phyloP scores from a whole-genome alignment of 2,329 filamentous ascomycete genomes.

The Cladosporium sp. region DNA sequence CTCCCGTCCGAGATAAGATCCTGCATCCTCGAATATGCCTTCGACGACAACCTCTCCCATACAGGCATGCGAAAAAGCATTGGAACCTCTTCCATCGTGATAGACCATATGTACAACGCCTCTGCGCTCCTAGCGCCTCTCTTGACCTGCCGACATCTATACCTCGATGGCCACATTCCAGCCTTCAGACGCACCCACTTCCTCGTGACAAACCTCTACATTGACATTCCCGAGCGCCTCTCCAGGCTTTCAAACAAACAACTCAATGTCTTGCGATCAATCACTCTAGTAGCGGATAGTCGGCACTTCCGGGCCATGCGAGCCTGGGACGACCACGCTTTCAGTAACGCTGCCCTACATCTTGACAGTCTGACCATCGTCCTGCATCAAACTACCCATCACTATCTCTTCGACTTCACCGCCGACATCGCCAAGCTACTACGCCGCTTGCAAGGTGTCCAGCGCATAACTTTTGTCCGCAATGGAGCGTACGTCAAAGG shows the following conservation, averaged over 20 bases:
- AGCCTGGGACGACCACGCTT: conserved; percentile 39
- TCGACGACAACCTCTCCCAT: conserved; percentile 24
- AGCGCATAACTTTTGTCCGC: conserved; percentile 39
- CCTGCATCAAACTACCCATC: conserved; percentile 36
- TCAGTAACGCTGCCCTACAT: conserved; percentile 34
- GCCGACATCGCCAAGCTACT: conserved; percentile 38
- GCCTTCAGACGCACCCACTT: conserved; percentile 43
- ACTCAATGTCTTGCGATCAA: conserved; percentile 36
- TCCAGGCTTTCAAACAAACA: conserved; percentile 32
- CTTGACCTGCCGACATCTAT: conserved; percentile 43
- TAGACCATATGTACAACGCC: conserved; percentile 36
- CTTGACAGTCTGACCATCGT: conserved; percentile 41
- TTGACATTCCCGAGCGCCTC: conserved; percentile 34
- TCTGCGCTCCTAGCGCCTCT: conserved; percentile 37
- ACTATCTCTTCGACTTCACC: conserved; percentile 41
- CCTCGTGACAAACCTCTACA: conserved; percentile 39
- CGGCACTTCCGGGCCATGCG: conserved; percentile 37
- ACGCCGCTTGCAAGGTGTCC: conserved; percentile 39
- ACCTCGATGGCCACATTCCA: conserved; percentile 39
- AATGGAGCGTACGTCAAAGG: conserved; percentile 41
- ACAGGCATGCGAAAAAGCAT: conserved; percentile 25
- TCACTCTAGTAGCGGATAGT: conserved; percentile 37
- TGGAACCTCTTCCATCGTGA: conserved; percentile 26
- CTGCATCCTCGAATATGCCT: conserved; percentile 39
- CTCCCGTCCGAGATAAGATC: conserved; percentile 43